These are phyloP conservation scores for Spinacia oleracea DNA, from an alignment of 179 eudicot species.

Conservation along the genomic window DNA sequence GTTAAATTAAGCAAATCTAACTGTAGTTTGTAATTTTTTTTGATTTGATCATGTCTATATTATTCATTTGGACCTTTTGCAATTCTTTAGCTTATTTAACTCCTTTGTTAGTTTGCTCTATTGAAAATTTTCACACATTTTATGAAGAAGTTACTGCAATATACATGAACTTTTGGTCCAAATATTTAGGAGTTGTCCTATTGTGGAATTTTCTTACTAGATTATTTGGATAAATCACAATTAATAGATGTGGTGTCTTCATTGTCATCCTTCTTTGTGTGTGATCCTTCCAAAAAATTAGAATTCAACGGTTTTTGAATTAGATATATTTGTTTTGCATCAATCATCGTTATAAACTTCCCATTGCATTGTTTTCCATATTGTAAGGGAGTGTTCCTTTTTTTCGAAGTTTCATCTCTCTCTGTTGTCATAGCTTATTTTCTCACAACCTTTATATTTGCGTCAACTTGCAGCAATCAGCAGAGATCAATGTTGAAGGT, in stretches of 20 bases:
- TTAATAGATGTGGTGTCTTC: no score
- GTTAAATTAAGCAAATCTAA: no score
- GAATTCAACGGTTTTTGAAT: neutral
- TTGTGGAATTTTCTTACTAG: no score
- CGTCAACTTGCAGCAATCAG: conserved; percentile 34
- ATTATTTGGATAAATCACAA: no score
- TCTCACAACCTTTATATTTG: conserved; percentile 13
- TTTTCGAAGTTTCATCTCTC: no score
- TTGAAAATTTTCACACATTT: neutral
- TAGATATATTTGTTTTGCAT: neutral
- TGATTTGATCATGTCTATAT: neutral
- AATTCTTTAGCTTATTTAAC: neutral
- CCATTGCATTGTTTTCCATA: neutral
- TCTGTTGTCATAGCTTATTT: neutral
- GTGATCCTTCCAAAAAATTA: neutral
- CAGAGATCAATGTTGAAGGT: conserved; percentile 35
- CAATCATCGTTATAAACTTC: neutral
- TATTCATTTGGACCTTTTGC: neutral
- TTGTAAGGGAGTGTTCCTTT: neutral
- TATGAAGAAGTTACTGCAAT: neutral
- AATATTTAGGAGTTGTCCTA: no score
- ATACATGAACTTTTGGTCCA: neutral
- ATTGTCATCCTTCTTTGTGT: neutral
- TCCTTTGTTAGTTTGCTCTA: neutral
- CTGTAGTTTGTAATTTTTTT: no score